Conservation (phyloP, 2,329 filamentous ascomycete genomes). For the Calonectria henricotiae region DNA sequence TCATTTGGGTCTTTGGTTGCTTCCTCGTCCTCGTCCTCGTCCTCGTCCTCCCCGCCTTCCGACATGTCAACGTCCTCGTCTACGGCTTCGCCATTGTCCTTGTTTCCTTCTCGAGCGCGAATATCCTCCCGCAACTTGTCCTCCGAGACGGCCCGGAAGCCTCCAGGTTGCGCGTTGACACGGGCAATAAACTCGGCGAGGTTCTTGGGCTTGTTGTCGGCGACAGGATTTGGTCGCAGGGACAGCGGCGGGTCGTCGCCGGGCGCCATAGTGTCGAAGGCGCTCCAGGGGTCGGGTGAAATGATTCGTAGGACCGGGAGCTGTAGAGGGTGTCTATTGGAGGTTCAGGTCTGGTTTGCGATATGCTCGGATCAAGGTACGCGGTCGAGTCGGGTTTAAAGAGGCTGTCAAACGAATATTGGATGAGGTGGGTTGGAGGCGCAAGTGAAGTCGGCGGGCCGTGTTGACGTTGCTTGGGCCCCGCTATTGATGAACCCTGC, state of each 20-base stretch:
- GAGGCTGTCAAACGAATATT: conserved; percentile 3
- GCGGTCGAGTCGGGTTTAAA: conserved; percentile 2
- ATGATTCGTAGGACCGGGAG: neutral
- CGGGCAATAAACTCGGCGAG: conserved; percentile 85
- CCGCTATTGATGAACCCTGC: conserved; percentile 9
- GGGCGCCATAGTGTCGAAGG: conserved; percentile 52
- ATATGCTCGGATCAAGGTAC: neutral
- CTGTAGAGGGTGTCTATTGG: conserved; percentile 1
- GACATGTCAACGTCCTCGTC: conserved; percentile 65
- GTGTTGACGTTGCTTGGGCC: conserved; percentile 9
- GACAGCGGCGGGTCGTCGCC: conserved; percentile 59
- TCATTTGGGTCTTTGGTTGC: conserved; percentile 65
- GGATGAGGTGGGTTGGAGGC: neutral
- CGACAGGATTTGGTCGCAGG: conserved; percentile 65
- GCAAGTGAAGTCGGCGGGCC: neutral
- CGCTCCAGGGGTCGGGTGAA: neutral
- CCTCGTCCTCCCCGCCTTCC: conserved; percentile 62
- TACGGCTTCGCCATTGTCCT: conserved; percentile 64
- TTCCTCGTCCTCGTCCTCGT: conserved; percentile 60
- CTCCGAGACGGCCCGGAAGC: conserved; percentile 87
- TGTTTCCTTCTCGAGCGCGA: conserved; percentile 59
- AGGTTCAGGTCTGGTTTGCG: neutral
- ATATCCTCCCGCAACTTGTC: conserved; percentile 81
- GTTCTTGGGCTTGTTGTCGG: conserved; percentile 71
- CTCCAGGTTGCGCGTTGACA: conserved; percentile 83